Evolutionary conservation across 768 basidiomycete genomes (phyloP).

Genomic region (Leucocoprinus leucothites): DNA sequence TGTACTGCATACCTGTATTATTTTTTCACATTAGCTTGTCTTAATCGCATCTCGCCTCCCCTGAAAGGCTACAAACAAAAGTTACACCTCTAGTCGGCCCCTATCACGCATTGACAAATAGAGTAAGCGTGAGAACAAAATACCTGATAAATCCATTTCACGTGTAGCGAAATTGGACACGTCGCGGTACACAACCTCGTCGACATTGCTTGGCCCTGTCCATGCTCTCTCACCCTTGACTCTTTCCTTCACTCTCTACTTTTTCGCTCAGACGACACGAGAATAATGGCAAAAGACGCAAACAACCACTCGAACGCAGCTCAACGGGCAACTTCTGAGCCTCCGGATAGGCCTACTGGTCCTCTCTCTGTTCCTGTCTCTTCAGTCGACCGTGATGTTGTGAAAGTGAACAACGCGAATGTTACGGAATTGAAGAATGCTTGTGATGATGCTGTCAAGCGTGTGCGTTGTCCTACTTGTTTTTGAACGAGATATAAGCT

Average conservation of each 20-base stretch:
- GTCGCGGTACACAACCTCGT: conserved; percentile 2
- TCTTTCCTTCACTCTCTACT: not conserved
- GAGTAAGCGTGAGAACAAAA: not conserved
- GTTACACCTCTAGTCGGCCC: too few relatives aligned
- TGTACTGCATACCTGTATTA: conserved; percentile 15
- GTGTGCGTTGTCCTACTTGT: conserved; percentile 46
- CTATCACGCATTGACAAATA: not conserved
- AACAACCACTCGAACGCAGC: not conserved
- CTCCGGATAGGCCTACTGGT: conserved; percentile 47
- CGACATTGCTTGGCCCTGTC: not conserved
- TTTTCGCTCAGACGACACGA: not conserved
- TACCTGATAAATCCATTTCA: not conserved
- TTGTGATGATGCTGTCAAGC: conserved; percentile 87
- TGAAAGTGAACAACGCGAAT: conserved; percentile 62
- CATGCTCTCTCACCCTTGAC: conserved; percentile 2
- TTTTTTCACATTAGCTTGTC: conserved; percentile 7
- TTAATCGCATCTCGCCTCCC: not conserved
- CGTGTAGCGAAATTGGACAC: conserved; percentile 5
- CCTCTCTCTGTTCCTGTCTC: conserved; percentile 48
- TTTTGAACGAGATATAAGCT: not conserved
- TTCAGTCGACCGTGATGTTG: conserved; percentile 44
- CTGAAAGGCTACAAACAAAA: too few relatives aligned
- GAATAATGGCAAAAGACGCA: conserved; percentile 10
- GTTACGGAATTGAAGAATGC: conserved; percentile 62
- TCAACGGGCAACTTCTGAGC: conserved; percentile 13